Evolutionary conservation across 2,329 filamentous ascomycete species (phyloP).

Genomic region (Fusarium tupiense): DNA sequence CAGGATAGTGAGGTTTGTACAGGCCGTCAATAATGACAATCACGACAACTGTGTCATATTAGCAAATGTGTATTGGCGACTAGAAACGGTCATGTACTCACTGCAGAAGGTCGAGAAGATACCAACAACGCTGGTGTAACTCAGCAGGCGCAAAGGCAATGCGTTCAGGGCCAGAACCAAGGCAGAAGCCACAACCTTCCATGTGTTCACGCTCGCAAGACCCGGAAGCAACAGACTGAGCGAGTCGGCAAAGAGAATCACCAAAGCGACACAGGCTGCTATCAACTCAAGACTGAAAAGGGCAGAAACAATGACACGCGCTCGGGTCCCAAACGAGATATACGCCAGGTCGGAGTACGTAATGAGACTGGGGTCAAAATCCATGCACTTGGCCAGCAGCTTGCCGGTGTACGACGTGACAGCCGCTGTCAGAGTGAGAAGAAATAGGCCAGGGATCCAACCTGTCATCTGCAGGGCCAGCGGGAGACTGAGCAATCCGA

Average conservation of each 20-base stretch:
- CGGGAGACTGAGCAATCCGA: conserved; percentile 88
- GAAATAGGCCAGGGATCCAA: conserved; percentile 83
- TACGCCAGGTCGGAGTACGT: conserved; percentile 95
- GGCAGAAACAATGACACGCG: conserved; percentile 82
- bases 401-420: conserved; percentile 88
- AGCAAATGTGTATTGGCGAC: neutral
- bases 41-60: conserved; percentile 70
- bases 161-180: conserved; percentile 86
- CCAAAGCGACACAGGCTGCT: conserved; percentile 86
- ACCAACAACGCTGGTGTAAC: conserved; percentile 91
- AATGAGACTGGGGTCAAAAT: conserved; percentile 84
- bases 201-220: conserved; percentile 70
- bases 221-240: conserved; percentile 81
- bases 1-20: conserved; percentile 79
- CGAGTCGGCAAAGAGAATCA: conserved; percentile 94
- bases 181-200: conserved; percentile 86
- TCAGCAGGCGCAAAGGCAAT: conserved; percentile 82
- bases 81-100: conserved; percentile 59
- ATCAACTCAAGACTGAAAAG: conserved; percentile 90
- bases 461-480: conserved; percentile 88
- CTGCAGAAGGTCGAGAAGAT: conserved; percentile 89
- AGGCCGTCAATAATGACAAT: conserved; percentile 89
- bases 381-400: conserved; percentile 86
- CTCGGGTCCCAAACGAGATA: conserved; percentile 85
- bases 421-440: conserved; percentile 77